Evolutionary conservation across 345 rosid species (phyloP).

Genomic region (Lumnitzera littorea): DNA sequence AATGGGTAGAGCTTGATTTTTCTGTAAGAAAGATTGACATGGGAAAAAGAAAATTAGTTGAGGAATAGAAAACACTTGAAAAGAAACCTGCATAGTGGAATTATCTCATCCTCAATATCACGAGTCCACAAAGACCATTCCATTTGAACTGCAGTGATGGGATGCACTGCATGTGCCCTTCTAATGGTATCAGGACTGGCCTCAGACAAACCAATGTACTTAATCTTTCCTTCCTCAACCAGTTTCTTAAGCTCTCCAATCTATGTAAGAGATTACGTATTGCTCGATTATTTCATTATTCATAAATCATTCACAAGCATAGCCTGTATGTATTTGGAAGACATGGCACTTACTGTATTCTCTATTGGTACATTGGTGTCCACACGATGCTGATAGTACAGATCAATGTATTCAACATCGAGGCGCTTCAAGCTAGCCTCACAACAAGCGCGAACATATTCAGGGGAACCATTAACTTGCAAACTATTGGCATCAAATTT

Average conservation of each 20-base stretch:
- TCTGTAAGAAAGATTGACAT: constrained; percentile 17
- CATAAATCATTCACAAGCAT: too few relatives aligned
- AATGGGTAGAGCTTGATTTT: neutral
- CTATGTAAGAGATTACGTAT: constrained; percentile 11
- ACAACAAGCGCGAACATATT: constrained; percentile 41
- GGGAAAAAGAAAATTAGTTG: too few relatives aligned
- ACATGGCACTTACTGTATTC: constrained; percentile 31
- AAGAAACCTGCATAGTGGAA: constrained; percentile 43
- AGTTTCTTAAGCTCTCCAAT: constrained; percentile 52
- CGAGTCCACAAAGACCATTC: constrained; percentile 65
- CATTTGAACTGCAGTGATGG: constrained; percentile 55
- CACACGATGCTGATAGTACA: constrained; percentile 43
- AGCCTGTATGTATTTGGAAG: neutral
- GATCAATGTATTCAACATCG: constrained; percentile 41
- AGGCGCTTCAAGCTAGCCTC: constrained; percentile 58
- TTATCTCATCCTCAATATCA: constrained; percentile 47
- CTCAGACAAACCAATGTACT: constrained; percentile 47
- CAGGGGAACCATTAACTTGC: constrained; percentile 32
- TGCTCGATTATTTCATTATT: too few relatives aligned
- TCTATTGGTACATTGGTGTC: constrained; percentile 40
- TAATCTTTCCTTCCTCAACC: constrained; percentile 53
- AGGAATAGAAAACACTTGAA: too few relatives aligned
- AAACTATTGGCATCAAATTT: constrained; percentile 3
- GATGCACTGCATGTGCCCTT: constrained; percentile 60
- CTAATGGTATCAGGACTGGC: constrained; percentile 52